Percentiles rank a stretch among this genome's conserved stretches.
Conservation (phyloP, 2,329 filamentous ascomycete species). For the Pseudopithomyces maydicus region DNA sequence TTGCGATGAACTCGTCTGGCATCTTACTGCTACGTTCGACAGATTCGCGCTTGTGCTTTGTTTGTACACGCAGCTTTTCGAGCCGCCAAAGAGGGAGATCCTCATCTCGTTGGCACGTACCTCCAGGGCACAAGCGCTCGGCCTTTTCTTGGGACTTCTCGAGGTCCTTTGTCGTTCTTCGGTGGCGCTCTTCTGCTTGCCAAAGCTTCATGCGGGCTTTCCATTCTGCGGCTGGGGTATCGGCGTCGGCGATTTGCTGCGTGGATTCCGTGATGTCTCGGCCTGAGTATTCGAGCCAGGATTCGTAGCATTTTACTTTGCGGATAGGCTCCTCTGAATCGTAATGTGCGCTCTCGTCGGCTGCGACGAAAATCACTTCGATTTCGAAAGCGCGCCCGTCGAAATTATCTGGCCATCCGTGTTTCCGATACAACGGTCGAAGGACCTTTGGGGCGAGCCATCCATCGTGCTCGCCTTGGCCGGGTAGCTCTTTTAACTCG, state of each 20-base stretch:
- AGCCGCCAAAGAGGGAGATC: constrained; percentile 10
- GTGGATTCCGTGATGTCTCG: background rate
- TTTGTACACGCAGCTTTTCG: constrained; percentile 1
- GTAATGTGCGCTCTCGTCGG: constrained; percentile 13
- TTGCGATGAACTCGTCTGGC: background rate
- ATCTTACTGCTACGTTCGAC: background rate
- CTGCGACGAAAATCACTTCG: constrained; percentile 10
- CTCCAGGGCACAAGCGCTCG: constrained; percentile 5
- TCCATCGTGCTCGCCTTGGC: constrained; percentile 3
- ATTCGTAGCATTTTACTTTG: constrained; percentile 1
- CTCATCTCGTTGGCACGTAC: constrained; percentile 2
- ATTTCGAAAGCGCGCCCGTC: constrained; percentile 20
- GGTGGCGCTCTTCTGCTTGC: background rate
- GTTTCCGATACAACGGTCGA: constrained; percentile 5
- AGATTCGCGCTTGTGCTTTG: background rate
- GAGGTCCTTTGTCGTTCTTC: background rate
- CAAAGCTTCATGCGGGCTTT: background rate
- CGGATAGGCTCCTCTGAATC: constrained; percentile 2
- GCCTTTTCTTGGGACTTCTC: constrained; percentile 2
- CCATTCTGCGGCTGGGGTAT: constrained; percentile 4
- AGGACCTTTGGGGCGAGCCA: background rate
- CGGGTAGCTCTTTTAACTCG: constrained; percentile 16
- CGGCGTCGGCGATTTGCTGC: background rate
- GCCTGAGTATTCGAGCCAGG: background rate
- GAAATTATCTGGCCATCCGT: constrained; percentile 23